Evolutionary conservation across 257 asterid species (phyloP).

Genomic region (Nyctanthes arbortristis): DNA sequence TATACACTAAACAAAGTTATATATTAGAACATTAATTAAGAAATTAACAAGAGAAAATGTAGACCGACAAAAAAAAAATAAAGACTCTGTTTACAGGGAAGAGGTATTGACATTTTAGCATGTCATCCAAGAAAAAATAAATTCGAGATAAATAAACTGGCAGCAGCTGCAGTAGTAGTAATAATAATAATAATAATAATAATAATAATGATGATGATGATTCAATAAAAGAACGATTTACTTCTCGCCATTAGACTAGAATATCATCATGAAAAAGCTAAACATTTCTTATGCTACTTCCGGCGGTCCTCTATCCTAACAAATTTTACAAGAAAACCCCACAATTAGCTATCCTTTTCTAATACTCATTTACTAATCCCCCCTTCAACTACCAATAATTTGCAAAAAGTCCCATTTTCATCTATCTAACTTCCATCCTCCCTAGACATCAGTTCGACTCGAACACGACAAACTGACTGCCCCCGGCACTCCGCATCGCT

Average conservation of each 20-base stretch:
- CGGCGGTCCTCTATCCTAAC: slow-evolving; percentile 39
- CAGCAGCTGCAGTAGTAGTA: too few species aligned
- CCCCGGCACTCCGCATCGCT: slow-evolving; percentile 31
- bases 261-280: slow-evolving; percentile 21
- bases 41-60: too few species aligned
- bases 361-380: background rate
- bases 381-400: slow-evolving; percentile 35
- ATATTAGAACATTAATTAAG: too few species aligned
- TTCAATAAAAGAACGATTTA: background rate
- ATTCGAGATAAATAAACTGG: too few species aligned
- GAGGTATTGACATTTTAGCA: too few species aligned
- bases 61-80: too few species aligned
- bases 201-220: slow-evolving; percentile 11
- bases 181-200: background rate
- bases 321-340: slow-evolving; percentile 38
- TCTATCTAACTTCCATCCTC: background rate
- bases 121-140: too few species aligned
- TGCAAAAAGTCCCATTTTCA: slow-evolving; percentile 24
- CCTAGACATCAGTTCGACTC: slow-evolving; percentile 31
- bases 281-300: slow-evolving; percentile 22
- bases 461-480: slow-evolving; percentile 40
- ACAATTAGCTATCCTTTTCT: background rate
- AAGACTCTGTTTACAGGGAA: too few species aligned
- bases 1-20: too few species aligned
- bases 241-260: slow-evolving; percentile 6